These are phyloP conservation scores for Alectoria sarmentosa DNA, from an alignment of 495 filamentous ascomycete species.

Conservation along the genomic window DNA sequence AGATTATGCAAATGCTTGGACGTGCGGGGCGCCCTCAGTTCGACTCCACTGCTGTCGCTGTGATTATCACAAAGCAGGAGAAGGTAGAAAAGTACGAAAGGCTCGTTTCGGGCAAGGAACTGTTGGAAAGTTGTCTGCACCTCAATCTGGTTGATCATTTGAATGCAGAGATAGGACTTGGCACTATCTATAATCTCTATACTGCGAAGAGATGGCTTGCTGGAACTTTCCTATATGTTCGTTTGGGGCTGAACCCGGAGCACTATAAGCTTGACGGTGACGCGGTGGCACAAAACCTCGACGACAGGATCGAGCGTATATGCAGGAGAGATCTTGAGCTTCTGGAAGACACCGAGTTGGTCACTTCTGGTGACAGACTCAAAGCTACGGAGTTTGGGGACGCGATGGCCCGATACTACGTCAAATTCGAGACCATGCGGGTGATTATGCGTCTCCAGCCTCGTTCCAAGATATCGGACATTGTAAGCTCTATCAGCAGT, in stretches of 20 bases:
- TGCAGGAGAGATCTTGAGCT: slow-evolving; percentile 72
- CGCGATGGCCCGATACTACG: slow-evolving; percentile 89
- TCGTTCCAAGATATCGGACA: slow-evolving; percentile 56
- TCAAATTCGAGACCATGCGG: slow-evolving; percentile 89
- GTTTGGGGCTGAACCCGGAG: slow-evolving; percentile 69
- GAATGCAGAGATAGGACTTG: slow-evolving; percentile 87
- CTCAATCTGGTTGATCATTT: slow-evolving; percentile 84
- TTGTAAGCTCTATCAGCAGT: slow-evolving; percentile 48
- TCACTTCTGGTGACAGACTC: slow-evolving; percentile 43
- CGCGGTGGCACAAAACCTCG: slow-evolving; percentile 45
- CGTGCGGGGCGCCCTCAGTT: slow-evolving; percentile 92
- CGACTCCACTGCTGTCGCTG: slow-evolving; percentile 73
- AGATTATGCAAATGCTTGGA: slow-evolving; percentile 98
- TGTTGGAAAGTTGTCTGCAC: slow-evolving; percentile 83
- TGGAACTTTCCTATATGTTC: slow-evolving; percentile 81
- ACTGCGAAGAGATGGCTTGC: slow-evolving; percentile 77
- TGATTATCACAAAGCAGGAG: slow-evolving; percentile 73
- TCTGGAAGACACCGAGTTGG: slow-evolving; percentile 54
- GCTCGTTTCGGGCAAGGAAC: slow-evolving; percentile 75
- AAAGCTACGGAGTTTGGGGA: slow-evolving; percentile 71
- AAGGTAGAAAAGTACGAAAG: slow-evolving; percentile 69
- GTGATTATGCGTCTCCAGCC: slow-evolving; percentile 55
- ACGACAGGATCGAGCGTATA: slow-evolving; percentile 69
- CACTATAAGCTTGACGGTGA: slow-evolving; percentile 69
- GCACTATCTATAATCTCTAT: slow-evolving; percentile 62